Evolutionary conservation across 331 rosid genomes (phyloP).

Genomic region (Quercus tomentella): DNA sequence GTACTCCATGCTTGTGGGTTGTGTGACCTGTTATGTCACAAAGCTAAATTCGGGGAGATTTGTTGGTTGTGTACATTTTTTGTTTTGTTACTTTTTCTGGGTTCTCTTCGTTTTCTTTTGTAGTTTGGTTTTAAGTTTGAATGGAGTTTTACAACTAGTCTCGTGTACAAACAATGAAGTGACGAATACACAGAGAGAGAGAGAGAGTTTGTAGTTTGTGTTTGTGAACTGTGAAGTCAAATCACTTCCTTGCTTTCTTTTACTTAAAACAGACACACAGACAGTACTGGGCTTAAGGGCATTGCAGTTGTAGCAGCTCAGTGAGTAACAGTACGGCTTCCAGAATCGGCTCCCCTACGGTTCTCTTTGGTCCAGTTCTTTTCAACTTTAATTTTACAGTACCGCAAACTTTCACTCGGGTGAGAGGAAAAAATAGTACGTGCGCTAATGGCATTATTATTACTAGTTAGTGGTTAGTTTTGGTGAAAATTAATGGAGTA

Average conservation of each 20-base stretch:
- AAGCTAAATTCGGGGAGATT: too few species aligned
- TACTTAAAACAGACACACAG: background rate
- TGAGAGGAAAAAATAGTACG: too few species aligned
- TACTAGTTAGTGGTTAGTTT: too few species aligned
- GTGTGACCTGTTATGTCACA: conserved; percentile 7
- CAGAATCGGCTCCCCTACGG: background rate
- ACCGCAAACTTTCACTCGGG: too few species aligned
- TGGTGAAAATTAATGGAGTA: too few species aligned
- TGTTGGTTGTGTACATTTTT: too few species aligned
- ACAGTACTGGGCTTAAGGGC: background rate
- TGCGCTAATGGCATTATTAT: too few species aligned
- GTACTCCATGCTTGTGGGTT: conserved; percentile 4
- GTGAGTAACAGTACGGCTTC: conserved; percentile 14
- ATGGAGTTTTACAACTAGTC: background rate
- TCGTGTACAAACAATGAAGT: background rate
- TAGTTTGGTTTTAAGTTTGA: too few species aligned
- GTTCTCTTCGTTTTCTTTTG: too few species aligned
- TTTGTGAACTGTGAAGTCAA: background rate
- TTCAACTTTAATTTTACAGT: too few species aligned
- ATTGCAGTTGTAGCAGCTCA: conserved; percentile 1
- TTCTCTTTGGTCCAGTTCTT: background rate
- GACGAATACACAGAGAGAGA: background rate
- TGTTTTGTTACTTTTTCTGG: too few species aligned
- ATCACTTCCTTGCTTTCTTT: background rate
- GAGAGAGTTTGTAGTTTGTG: background rate